Evolutionary conservation across 2,329 filamentous ascomycete species (phyloP), one percentile per base, ranked within the genome.

Genomic region (Pyricularia sp.): DNA sequence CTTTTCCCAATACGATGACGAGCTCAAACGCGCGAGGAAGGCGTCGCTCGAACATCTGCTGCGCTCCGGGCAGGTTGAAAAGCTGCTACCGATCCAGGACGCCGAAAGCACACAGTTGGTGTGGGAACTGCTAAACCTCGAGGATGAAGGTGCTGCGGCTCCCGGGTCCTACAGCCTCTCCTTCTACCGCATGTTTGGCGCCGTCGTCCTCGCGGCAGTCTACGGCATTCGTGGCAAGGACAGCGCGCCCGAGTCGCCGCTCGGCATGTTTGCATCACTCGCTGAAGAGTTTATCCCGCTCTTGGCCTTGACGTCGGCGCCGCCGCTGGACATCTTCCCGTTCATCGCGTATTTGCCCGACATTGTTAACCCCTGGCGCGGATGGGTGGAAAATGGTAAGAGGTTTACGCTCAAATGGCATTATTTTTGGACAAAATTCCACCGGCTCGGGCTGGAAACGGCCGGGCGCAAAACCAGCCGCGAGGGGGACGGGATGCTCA

Each of bases 251-350:
- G 59, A n/a, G 13, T n/a, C 16, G 28, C 28, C 28, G 59, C 28
- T 33, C 24, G 28, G 28, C 28, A n/a, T 26, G 4, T 61, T 61
- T 28, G 28, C 31, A n/a, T 26, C 28, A 12, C 10, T 61, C 16
- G 19, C 28, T 6, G 59, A 31, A 28, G 59, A 61, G 75, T 40
- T 53, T 22, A 13, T 53, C 44, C 44, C 10, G 44, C 44, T 53
- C 6, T 19, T 22, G 16, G 44, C 44, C 6, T 16, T 53, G 44
- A 22, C 74, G 78, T 80, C 16, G 78, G 78, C 66, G 74, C 77
- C 63, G 77, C 79, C n/a, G 76, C 74, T 79, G n/a, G 80, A 82
- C 68, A 75, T 77, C 0, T 75, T 81, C 66, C 82, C 75, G 0
- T 61, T 72, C 16, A 70, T 77, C 61, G 79, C 79, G 60, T 71